Conservation (phyloP, 2,329 filamentous ascomycete species). For the Diplodia sapinea region DNA sequence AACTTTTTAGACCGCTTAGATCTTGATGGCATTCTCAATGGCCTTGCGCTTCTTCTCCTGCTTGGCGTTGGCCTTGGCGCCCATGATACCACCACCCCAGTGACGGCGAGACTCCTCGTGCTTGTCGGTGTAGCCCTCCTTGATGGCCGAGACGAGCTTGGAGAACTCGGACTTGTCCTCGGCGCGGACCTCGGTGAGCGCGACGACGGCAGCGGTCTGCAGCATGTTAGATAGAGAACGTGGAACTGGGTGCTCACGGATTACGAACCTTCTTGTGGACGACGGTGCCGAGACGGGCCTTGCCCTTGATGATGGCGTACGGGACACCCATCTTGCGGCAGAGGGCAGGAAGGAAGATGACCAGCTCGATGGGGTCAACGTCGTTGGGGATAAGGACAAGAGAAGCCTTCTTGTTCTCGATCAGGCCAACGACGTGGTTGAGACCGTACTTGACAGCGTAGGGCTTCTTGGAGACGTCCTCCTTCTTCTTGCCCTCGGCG, state of each 20-base stretch:
- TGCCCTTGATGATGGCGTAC: slow-evolving; percentile 99
- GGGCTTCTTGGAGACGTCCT: slow-evolving; percentile 99
- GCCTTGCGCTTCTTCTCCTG: slow-evolving; percentile 93
- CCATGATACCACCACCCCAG: slow-evolving; percentile 99
- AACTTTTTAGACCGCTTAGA: slow-evolving; percentile 92
- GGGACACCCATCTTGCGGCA: slow-evolving; percentile 99
- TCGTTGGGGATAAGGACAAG: slow-evolving; percentile 99
- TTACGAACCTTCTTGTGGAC: slow-evolving; percentile 97
- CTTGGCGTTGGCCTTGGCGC: slow-evolving; percentile 83
- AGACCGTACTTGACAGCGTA: slow-evolving; percentile 99
- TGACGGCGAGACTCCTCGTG: slow-evolving; percentile 88
- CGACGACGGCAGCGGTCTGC: slow-evolving; percentile 94
- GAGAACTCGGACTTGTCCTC: slow-evolving; percentile 99
- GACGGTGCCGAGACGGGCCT: slow-evolving; percentile 97
- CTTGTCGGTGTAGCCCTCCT: slow-evolving; percentile 98
- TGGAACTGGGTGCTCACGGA: slow-evolving; percentile 5
- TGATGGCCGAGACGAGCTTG: slow-evolving; percentile 94
- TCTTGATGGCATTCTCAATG: slow-evolving; percentile 93
- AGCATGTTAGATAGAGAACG: slow-evolving; percentile 41
- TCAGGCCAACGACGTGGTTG: slow-evolving; percentile 78
- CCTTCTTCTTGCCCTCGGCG: slow-evolving; percentile 99
- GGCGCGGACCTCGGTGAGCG: slow-evolving; percentile 92
- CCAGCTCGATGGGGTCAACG: slow-evolving; percentile 98
- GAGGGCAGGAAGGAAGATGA: slow-evolving; percentile 97
- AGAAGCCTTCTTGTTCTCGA: slow-evolving; percentile 95